These are phyloP conservation scores for Aquanectria penicillioides DNA, from an alignment of 2,329 filamentous ascomycete genomes.

Conservation along the genomic window DNA sequence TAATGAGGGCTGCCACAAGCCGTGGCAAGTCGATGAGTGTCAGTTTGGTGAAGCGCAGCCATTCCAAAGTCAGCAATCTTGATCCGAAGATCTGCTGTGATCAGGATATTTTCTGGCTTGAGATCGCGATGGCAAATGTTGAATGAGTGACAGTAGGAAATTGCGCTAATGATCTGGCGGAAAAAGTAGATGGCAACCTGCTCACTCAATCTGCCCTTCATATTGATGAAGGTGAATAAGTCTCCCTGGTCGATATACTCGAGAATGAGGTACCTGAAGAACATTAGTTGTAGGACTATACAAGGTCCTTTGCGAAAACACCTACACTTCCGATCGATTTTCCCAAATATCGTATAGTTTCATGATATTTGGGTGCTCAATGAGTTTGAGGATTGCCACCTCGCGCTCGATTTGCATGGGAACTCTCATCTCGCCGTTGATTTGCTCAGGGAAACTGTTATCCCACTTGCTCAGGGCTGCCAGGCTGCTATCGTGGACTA, in stretches of 20 bases:
- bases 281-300: constrained; percentile 18
- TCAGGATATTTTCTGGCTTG: constrained; percentile 95
- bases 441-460: constrained; percentile 62
- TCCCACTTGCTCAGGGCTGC: constrained; percentile 83
- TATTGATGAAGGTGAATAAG: constrained; percentile 86
- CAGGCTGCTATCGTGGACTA: constrained; percentile 87
- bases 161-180: constrained; percentile 89
- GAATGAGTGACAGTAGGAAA: constrained; percentile 93
- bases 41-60: constrained; percentile 88
- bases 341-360: constrained; percentile 98
- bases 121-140: constrained; percentile 96
- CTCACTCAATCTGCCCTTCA: constrained; percentile 78
- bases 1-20: constrained; percentile 98
- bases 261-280: constrained; percentile 86
- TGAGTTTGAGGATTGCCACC: constrained; percentile 95
- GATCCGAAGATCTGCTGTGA: constrained; percentile 79
- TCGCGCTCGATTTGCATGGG: constrained; percentile 93
- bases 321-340: constrained; percentile 92
- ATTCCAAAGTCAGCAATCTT: constrained; percentile 99
- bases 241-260: constrained; percentile 87
- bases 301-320: constrained; percentile 22
- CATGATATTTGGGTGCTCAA: constrained; percentile 95
- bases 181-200: constrained; percentile 86
- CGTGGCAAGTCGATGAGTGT: constrained; percentile 81
- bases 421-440: constrained; percentile 74